Evolutionary conservation across 305 asterid species (phyloP).

Genomic region (Fraxinus velutina): DNA sequence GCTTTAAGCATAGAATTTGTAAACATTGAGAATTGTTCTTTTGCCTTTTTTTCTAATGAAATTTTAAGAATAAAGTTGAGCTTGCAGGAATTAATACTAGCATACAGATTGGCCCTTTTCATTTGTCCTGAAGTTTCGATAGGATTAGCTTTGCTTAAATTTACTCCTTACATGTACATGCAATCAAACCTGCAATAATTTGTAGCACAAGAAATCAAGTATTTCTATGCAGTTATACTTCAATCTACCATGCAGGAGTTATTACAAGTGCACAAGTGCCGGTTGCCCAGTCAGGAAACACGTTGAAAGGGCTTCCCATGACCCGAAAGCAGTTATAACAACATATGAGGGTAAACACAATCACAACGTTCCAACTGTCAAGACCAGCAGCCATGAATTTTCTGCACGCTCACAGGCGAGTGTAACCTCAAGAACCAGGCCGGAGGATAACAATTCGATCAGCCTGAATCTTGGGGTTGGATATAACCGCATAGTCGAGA

Average conservation of each 20-base stretch:
- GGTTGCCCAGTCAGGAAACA: constrained; percentile 96
- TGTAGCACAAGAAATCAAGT: neutral
- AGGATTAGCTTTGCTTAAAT: neutral
- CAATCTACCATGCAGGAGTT: constrained; percentile 62
- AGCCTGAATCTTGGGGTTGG: constrained; percentile 92
- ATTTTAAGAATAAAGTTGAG: neutral
- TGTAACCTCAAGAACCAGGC: constrained; percentile 40
- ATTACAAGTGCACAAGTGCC: constrained; percentile 78
- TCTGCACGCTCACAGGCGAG: constrained; percentile 33
- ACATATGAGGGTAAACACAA: constrained; percentile 97
- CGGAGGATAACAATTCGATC: constrained; percentile 46
- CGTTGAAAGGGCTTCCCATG: constrained; percentile 94
- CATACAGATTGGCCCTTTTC: neutral
- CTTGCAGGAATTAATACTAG: neutral
- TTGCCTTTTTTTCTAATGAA: neutral
- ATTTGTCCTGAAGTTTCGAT: neutral
- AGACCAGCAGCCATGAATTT: constrained; percentile 60
- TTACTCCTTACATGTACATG: neutral
- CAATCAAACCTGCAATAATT: neutral
- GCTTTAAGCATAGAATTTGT: neutral
- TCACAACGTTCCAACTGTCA: constrained; percentile 83
- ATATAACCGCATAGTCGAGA: constrained; percentile 31
- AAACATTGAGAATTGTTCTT: neutral
- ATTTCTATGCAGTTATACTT: neutral
- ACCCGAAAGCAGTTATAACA: constrained; percentile 92